Conservation (phyloP, 805 yeast species). For the Cyberlindnera americana region DNA sequence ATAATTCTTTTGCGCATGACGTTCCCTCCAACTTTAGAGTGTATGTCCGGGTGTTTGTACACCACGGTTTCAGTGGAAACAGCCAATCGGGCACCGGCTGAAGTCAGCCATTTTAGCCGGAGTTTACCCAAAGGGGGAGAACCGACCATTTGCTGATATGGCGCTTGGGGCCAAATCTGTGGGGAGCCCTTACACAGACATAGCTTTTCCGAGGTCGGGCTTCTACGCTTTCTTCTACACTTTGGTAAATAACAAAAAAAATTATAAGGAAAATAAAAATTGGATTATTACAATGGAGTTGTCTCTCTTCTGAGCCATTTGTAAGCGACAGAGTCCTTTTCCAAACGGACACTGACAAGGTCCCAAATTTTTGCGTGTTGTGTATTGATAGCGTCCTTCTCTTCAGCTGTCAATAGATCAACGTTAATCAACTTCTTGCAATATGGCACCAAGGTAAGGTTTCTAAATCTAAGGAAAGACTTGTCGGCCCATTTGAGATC, state of each 20-base stretch:
- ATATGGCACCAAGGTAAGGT: conserved; percentile 82
- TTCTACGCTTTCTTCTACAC: neutral
- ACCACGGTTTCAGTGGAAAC: too few species aligned
- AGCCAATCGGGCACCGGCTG: conserved; percentile 4
- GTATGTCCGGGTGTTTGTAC: conserved; percentile 10
- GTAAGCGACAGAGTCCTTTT: conserved; percentile 56
- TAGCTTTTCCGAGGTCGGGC: neutral
- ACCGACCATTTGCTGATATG: too few species aligned
- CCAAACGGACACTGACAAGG: conserved; percentile 46
- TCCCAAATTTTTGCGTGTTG: conserved; percentile 61
- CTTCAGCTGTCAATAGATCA: conserved; percentile 52
- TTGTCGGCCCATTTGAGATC: conserved; percentile 50
- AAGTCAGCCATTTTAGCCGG: conserved; percentile 8
- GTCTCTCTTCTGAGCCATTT: conserved; percentile 70
- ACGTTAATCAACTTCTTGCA: conserved; percentile 71
- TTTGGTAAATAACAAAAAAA: too few species aligned
- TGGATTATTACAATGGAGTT: conserved; percentile 5
- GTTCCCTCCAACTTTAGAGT: neutral
- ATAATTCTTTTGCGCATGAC: neutral
- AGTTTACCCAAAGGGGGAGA: neutral
- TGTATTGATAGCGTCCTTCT: conserved; percentile 61
- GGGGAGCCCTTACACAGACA: too few species aligned
- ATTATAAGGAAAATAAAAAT: too few species aligned
- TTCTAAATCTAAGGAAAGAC: conserved; percentile 67
- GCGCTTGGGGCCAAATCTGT: too few species aligned